These are phyloP conservation scores for Carex arenaria DNA, from an alignment of 202 grass and related monocot genomes.

Conservation along the genomic window DNA sequence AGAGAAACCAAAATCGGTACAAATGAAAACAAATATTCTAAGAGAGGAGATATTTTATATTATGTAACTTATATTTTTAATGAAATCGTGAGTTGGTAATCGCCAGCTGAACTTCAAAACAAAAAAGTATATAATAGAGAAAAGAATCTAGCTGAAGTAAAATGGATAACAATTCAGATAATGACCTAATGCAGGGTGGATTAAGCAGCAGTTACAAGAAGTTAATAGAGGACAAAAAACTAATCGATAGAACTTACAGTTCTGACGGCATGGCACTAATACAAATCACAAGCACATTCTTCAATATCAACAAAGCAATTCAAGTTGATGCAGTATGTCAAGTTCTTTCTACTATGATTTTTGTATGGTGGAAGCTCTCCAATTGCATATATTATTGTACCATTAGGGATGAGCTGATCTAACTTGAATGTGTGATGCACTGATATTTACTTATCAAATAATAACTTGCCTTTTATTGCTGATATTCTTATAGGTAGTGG, in stretches of 20 bases:
- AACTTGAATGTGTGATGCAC: not conserved
- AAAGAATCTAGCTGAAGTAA: not conserved
- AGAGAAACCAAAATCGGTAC: no score
- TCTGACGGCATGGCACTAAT: slow-evolving; percentile 53
- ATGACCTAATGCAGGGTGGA: slow-evolving; percentile 61
- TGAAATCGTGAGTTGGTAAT: no score
- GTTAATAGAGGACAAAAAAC: slow-evolving; percentile 43
- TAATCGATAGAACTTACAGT: slow-evolving; percentile 73
- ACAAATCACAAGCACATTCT: slow-evolving; percentile 46
- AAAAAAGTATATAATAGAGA: not conserved
- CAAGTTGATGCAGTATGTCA: slow-evolving; percentile 56
- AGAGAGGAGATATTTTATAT: not conserved
- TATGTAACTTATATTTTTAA: no score
- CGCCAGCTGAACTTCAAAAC: no score
- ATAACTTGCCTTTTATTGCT: not conserved
- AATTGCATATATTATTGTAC: not conserved
- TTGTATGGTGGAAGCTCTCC: not conserved
- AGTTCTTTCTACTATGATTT: not conserved
- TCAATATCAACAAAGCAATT: slow-evolving; percentile 71
- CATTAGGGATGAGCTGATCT: not conserved
- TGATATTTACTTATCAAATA: not conserved
- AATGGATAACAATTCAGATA: not conserved
- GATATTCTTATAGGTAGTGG: slow-evolving; percentile 37
- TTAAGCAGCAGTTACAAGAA: slow-evolving; percentile 68
- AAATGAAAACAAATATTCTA: no score